Conservation (phyloP, 176 grass and related monocot species). For the Musa schizocarpa region DNA sequence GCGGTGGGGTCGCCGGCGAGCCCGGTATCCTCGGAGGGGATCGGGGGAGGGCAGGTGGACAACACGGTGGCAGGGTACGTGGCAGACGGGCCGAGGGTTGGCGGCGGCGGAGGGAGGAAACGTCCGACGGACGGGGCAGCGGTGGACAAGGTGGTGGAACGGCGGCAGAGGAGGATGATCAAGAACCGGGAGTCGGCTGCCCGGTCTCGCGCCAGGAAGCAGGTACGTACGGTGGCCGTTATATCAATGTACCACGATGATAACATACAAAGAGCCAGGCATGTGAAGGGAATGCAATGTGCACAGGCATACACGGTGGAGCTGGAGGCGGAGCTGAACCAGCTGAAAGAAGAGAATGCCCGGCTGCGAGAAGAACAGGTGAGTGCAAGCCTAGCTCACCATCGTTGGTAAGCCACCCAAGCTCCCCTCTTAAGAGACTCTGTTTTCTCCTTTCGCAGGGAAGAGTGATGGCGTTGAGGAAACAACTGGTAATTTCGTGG, state of each 20-base stretch:
- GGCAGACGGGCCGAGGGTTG: constrained; percentile 8
- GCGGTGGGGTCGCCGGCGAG: constrained; percentile 21
- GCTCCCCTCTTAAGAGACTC: too few species aligned
- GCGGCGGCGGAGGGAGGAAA: constrained; percentile 26
- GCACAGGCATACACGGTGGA: constrained; percentile 81
- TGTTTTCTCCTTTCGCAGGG: constrained; percentile 25
- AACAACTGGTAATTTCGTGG: constrained; percentile 46
- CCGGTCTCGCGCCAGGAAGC: constrained; percentile 74
- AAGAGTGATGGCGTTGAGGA: constrained; percentile 35
- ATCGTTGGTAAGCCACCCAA: too few species aligned
- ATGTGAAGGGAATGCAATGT: not conserved
- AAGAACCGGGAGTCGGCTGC: constrained; percentile 90
- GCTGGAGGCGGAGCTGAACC: constrained; percentile 80
- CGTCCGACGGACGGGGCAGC: constrained; percentile 9
- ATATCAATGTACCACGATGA: too few species aligned
- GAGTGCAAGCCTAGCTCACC: not conserved
- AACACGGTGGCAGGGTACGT: constrained; percentile 28
- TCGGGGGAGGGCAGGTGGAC: constrained; percentile 38
- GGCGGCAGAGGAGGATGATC: constrained; percentile 85
- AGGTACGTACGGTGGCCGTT: constrained; percentile 29
- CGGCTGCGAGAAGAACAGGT: constrained; percentile 69
- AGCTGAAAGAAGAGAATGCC: constrained; percentile 78
- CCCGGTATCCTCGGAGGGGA: constrained; percentile 44
- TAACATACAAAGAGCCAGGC: too few species aligned
- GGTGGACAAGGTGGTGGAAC: constrained; percentile 62